Evolutionary conservation across 179 eudicot species (phyloP), one percentile per base, ranked within the genome.

Genomic region (Spinacia oleracea): DNA sequence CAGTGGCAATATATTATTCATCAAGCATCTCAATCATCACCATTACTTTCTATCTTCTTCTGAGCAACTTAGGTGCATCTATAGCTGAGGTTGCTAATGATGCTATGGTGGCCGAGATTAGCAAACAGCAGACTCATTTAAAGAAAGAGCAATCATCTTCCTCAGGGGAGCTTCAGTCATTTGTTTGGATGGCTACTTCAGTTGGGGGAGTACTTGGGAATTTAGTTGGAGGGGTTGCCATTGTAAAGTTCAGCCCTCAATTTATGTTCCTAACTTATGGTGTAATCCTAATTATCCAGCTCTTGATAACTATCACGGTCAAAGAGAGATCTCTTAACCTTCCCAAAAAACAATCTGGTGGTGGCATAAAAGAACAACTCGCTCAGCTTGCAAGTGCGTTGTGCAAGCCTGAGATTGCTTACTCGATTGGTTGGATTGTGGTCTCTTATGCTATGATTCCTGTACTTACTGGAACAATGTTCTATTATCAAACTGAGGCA

Each of bases 11-110:
- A 58, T 83, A 85, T 77, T 83, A 96, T 5, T 81, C 89, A 14
- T 83, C 92, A n/a, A 81, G 89, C 77, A 83, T 88, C 70, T 93
- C 98, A 65, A 82, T 96, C 79, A 85, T 83, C 65, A 84, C 83
- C 42, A 72, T 96, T 59, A 88, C 93, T n/a, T 48, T 91, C 34
- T 96, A 83, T 86, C 98, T 96, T 72, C 96, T 93, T 35, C 87
- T 96, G 23, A 87, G 98, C 14, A 96, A 96, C 81, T 83, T 96
- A 64, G 99, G 99, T 42, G 98, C 98, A 45, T 91, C 98, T 12
- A 70, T 96, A 74, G 90, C 86, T 31, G 99, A 96, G 83, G 99
- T 96, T 76, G 98, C 99, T 63, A 96, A 93, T 75, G 99, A 96
- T 83, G 99, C 99, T 70, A 88, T 96, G 42, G 97, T 96, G 35